Conservation (phyloP, 2,329 filamentous ascomycete genomes). For the Orbilia quercus region DNA sequence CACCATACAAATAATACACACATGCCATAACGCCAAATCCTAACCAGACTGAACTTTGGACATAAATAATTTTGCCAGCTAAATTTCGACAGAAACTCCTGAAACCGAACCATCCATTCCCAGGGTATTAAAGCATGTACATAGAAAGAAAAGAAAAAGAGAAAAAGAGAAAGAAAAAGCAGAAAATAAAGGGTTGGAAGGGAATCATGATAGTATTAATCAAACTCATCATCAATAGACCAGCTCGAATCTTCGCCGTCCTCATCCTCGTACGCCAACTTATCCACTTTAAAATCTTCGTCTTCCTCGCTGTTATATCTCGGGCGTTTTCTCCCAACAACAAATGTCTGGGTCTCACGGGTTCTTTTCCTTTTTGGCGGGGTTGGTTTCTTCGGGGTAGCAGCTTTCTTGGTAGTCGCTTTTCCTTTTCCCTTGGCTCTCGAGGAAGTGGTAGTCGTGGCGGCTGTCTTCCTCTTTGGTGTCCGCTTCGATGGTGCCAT, state of each 20-base stretch:
- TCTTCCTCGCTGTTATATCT: constrained; percentile 49
- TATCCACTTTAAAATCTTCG: constrained; percentile 45
- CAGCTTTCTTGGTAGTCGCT: constrained; percentile 5
- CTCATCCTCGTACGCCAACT: constrained; percentile 44
- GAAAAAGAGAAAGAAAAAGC: constrained; percentile 24
- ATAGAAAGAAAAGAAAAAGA: too few relatives aligned
- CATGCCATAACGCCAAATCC: not conserved
- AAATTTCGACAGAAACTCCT: too few relatives aligned
- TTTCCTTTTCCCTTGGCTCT: constrained; percentile 35
- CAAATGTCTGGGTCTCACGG: constrained; percentile 25
- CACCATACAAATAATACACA: not conserved
- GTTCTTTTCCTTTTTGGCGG: constrained; percentile 23
- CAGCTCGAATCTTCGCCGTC: constrained; percentile 52
- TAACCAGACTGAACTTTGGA: too few relatives aligned
- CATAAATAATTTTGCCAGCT: too few relatives aligned
- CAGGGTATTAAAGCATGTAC: too few relatives aligned
- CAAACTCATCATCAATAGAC: constrained; percentile 38
- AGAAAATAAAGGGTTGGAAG: constrained; percentile 1
- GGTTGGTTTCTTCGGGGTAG: constrained; percentile 13
- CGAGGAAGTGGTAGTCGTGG: not conserved
- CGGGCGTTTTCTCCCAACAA: constrained; percentile 32
- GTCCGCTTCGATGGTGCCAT: constrained; percentile 8
- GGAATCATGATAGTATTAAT: constrained; percentile 5
- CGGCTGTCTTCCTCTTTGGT: constrained; percentile 8
- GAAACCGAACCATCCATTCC: too few relatives aligned